Percentiles rank a stretch among this genome's conserved stretches.
These are phyloP conservation scores for Chloropicon primus DNA, from an alignment of 139 green algal genomes.

Conservation along the genomic window DNA sequence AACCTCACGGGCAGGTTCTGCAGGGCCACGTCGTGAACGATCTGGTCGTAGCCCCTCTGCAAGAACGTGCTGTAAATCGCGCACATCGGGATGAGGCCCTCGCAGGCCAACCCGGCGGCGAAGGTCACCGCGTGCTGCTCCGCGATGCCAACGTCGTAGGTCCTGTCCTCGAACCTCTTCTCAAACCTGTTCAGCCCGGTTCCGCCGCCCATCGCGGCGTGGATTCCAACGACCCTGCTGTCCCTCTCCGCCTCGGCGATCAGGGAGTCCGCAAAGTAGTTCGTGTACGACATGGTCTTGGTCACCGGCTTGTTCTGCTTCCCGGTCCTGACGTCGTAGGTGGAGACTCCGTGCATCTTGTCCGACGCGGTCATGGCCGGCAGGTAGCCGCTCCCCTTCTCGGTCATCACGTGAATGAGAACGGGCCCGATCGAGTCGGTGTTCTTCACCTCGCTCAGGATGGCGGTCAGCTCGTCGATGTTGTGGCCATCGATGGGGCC, in stretches of 20 bases:
- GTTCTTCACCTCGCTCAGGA: conserved; percentile 80
- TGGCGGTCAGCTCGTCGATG: conserved; percentile 70
- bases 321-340: conserved; percentile 86
- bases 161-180: conserved; percentile 45
- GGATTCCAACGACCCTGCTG: conserved; percentile 76
- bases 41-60: conserved; percentile 78
- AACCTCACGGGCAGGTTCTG: conserved; percentile 98
- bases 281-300: conserved; percentile 81
- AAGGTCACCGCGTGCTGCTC: conserved; percentile 98
- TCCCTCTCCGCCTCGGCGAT: conserved; percentile 86
- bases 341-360: conserved; percentile 94
- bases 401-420: conserved; percentile 91
- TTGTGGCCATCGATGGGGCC: conserved; percentile 96
- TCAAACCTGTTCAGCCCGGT: conserved; percentile 72
- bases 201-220: conserved; percentile 96
- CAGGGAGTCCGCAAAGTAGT: conserved; percentile 95
- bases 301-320: conserved; percentile 62
- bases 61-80: conserved; percentile 98
- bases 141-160: conserved; percentile 96
- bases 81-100: conserved; percentile 85
- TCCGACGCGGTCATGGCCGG: conserved; percentile 85
- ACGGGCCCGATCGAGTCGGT: conserved; percentile 89
- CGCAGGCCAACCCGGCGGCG: conserved; percentile 80
- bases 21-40: conserved; percentile 93
- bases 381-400: conserved; percentile 92